Evolutionary conservation across 2,329 filamentous ascomycete species (phyloP).

Genomic region (Exophiala xenobiotica): DNA sequence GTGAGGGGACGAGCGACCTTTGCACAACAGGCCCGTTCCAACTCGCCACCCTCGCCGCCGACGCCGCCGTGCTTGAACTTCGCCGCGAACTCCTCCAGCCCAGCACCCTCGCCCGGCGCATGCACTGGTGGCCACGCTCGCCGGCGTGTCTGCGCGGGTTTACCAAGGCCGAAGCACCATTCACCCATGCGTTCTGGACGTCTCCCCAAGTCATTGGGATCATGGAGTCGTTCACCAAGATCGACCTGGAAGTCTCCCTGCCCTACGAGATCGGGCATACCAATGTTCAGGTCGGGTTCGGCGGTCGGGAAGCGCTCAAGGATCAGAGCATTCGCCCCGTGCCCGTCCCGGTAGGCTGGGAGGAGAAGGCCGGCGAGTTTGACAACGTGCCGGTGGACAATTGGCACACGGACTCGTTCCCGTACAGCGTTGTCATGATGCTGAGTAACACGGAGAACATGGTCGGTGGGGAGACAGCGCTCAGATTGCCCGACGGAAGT

Average conservation of each 20-base stretch:
- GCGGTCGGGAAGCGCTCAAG: neutral
- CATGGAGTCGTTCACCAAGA: too few relatives aligned
- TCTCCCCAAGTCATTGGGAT: too few relatives aligned
- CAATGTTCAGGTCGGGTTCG: neutral
- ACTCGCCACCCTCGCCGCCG: too few relatives aligned
- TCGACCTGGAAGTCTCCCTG: conserved; percentile 34
- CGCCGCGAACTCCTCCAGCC: too few relatives aligned
- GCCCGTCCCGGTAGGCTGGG: conserved; percentile 8
- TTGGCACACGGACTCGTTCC: conserved; percentile 53
- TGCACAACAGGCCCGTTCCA: too few relatives aligned
- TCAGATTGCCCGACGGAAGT: conserved; percentile 52
- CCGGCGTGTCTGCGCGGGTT: too few relatives aligned
- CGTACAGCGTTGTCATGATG: conserved; percentile 54
- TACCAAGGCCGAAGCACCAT: too few relatives aligned
- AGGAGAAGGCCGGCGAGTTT: conserved; percentile 8
- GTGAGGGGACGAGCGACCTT: too few relatives aligned
- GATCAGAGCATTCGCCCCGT: neutral
- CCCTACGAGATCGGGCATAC: neutral
- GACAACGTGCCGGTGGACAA: conserved; percentile 38
- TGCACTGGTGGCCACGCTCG: too few relatives aligned
- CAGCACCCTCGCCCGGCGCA: too few relatives aligned
- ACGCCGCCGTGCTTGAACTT: too few relatives aligned
- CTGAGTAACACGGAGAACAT: conserved; percentile 49
- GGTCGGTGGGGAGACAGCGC: conserved; percentile 57
- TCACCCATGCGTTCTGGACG: too few relatives aligned